Evolutionary conservation across 2,329 filamentous ascomycete species (phyloP).

Genomic region (Didymella sp.): DNA sequence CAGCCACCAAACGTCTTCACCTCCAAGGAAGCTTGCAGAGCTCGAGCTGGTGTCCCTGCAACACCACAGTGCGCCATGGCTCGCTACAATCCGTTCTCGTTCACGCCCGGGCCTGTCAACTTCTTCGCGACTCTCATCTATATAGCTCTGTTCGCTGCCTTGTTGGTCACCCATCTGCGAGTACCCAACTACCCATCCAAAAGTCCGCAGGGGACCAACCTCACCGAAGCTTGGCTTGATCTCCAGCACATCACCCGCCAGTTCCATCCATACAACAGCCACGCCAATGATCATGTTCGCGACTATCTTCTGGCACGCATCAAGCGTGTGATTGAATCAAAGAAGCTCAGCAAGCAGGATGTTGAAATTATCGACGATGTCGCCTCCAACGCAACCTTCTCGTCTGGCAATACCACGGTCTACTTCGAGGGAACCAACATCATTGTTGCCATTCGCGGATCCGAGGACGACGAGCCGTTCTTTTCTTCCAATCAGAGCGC

Average conservation of each 20-base stretch:
- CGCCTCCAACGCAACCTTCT: slow-evolving; percentile 77
- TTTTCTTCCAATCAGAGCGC: slow-evolving; percentile 60
- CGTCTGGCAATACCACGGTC: slow-evolving; percentile 60
- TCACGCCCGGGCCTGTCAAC: slow-evolving; percentile 81
- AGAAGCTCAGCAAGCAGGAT: slow-evolving; percentile 49
- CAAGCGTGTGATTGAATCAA: slow-evolving; percentile 70
- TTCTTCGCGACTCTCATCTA: slow-evolving; percentile 80
- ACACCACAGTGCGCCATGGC: slow-evolving; percentile 36
- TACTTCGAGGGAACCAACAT: slow-evolving; percentile 96
- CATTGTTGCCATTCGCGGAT: slow-evolving; percentile 87
- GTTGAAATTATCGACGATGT: slow-evolving; percentile 81
- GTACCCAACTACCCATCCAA: slow-evolving; percentile 71
- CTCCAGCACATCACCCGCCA: slow-evolving; percentile 74
- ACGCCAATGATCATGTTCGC: slow-evolving; percentile 79
- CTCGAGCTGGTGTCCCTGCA: slow-evolving; percentile 14
- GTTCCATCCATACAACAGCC: slow-evolving; percentile 90
- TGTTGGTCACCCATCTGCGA: slow-evolving; percentile 76
- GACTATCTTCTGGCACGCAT: slow-evolving; percentile 77
- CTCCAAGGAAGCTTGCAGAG: slow-evolving; percentile 13
- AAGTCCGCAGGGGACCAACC: slow-evolving; percentile 70
- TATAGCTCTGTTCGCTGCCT: slow-evolving; percentile 74
- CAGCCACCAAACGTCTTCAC: slow-evolving; percentile 7
- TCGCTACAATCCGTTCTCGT: slow-evolving; percentile 66
- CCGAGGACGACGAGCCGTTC: slow-evolving; percentile 74
- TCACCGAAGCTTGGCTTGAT: slow-evolving; percentile 87